Base-by-base conservation (phyloP, 208 protist genomes). In the Acanthamoeba triangularis region DNA sequence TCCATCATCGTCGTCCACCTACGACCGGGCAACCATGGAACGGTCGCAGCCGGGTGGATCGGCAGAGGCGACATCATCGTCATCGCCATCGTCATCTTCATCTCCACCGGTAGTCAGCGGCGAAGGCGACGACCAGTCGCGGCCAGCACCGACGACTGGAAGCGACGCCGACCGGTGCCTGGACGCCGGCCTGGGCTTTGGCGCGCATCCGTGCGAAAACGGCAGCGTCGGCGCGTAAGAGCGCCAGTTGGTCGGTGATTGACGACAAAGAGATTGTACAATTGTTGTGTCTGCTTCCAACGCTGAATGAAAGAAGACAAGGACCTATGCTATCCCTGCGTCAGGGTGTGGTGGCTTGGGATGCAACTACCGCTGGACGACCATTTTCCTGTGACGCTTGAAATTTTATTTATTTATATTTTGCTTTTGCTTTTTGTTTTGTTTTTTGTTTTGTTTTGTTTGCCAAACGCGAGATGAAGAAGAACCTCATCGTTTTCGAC, bases 401-500 rank as follows among this genome's bases (percentile, higher is more conserved):
- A n/a, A n/a, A n/a, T n/a, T n/a, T 18, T 54, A 54, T 54, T 54
- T 54, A 54, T 54, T 54, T 18, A 52, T 52, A n/a, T 54, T 1
- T 20, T 54, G 3, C 14, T 54, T 54, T 8, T 54, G 10, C 10
- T 54, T 20, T 25, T 61, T 13, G 3, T 41, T 41, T 18, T 54
- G 10, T 54, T 54, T 54, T 1, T 54, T 11, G 0, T 20, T 54
- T 3, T 54, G 10, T 20, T 54, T 18, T 54, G 14, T 54, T 54
- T 20, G 54, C 20, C 37, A 41, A 23, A 69, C 23, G n/a, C 37
- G 65, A 72, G 30, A 54, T 54, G 30, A 85, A 85, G 44, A 84
- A 84, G 76, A 85, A 91, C 56, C 35, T 91, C 6, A 41, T 91
- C 18, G 84, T 91, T n/a, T 91, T 91, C 30, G 84, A 91, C 28